Conservation (phyloP, 768 basidiomycete genomes). For the Fomitopsis pulvina region DNA sequence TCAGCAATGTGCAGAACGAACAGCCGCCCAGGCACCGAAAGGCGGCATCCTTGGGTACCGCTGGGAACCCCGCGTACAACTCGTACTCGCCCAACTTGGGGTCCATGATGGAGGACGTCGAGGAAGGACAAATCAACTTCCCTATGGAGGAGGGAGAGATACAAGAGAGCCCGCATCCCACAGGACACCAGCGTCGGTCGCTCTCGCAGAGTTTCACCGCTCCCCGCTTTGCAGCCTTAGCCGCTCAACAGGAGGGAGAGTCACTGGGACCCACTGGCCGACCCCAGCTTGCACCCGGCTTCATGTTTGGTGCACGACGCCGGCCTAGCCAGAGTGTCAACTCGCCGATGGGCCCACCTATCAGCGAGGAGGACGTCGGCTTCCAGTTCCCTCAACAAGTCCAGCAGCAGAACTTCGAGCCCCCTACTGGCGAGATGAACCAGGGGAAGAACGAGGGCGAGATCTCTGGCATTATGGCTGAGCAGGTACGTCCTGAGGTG, state of each 20-base stretch:
- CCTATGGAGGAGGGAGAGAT: slow-evolving; percentile 79
- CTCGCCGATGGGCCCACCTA: slow-evolving; percentile 59
- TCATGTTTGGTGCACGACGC: slow-evolving; percentile 76
- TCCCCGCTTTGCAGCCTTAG: slow-evolving; percentile 81
- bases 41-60: slow-evolving; percentile 65
- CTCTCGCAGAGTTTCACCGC: slow-evolving; percentile 84
- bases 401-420: slow-evolving; percentile 25
- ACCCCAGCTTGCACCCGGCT: slow-evolving; percentile 85
- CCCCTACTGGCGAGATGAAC: slow-evolving; percentile 21
- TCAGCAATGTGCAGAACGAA: slow-evolving; percentile 28
- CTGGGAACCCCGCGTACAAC: slow-evolving; percentile 54
- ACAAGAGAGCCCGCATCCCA: slow-evolving; percentile 45
- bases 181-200: slow-evolving; percentile 62
- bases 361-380: slow-evolving; percentile 73
- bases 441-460: slow-evolving; percentile 65
- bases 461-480: slow-evolving; percentile 87
- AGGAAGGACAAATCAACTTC: slow-evolving; percentile 43
- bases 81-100: slow-evolving; percentile 77
- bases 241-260: slow-evolving; percentile 56
- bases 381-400: slow-evolving; percentile 80
- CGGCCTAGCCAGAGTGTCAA: slow-evolving; percentile 40
- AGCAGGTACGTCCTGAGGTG: slow-evolving; percentile 61
- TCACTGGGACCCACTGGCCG: slow-evolving; percentile 67
- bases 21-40: slow-evolving; percentile 67
- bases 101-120: slow-evolving; percentile 77